phyloP scores from a whole-genome alignment of 768 basidiomycete species.

The Porpolomopsis calyptriformis region DNA sequence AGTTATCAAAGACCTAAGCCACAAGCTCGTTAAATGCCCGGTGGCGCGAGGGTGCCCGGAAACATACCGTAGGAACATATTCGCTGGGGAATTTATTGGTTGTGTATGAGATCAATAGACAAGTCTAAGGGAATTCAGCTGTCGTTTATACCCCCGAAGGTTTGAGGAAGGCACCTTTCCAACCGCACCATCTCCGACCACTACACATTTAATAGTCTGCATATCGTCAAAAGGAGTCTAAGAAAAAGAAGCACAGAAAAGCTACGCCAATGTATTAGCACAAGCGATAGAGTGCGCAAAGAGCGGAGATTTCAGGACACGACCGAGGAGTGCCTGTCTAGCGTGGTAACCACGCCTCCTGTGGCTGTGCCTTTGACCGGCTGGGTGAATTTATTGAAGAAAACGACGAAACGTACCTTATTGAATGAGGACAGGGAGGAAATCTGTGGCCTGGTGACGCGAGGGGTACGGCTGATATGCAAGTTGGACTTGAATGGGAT shows the following conservation, averaged over 20 bases:
- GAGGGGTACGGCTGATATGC: background rate
- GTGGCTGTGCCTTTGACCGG: slow-evolving; percentile 10
- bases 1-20: slow-evolving; percentile 84
- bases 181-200: slow-evolving; percentile 95
- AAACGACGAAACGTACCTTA: slow-evolving; percentile 6
- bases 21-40: slow-evolving; percentile 12
- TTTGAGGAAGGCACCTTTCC: slow-evolving; percentile 64
- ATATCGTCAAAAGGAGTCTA: slow-evolving; percentile 33
- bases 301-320: slow-evolving; percentile 4
- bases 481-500: background rate
- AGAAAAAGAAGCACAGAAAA: slow-evolving; percentile 1
- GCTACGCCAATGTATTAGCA: slow-evolving; percentile 11
- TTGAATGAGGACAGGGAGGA: background rate
- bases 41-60: slow-evolving; percentile 15
- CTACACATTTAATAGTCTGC: slow-evolving; percentile 98
- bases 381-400: background rate
- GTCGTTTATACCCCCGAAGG: slow-evolving; percentile 9
- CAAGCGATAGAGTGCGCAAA: background rate
- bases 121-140: slow-evolving; percentile 51
- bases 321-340: slow-evolving; percentile 16
- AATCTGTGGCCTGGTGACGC: slow-evolving; percentile 2
- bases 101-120: slow-evolving; percentile 93
- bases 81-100: slow-evolving; percentile 98
- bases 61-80: slow-evolving; percentile 92
- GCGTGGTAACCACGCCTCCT: slow-evolving; percentile 35